Base-by-base conservation (phyloP, 345 rosid genomes). In the Psidium guajava region DNA sequence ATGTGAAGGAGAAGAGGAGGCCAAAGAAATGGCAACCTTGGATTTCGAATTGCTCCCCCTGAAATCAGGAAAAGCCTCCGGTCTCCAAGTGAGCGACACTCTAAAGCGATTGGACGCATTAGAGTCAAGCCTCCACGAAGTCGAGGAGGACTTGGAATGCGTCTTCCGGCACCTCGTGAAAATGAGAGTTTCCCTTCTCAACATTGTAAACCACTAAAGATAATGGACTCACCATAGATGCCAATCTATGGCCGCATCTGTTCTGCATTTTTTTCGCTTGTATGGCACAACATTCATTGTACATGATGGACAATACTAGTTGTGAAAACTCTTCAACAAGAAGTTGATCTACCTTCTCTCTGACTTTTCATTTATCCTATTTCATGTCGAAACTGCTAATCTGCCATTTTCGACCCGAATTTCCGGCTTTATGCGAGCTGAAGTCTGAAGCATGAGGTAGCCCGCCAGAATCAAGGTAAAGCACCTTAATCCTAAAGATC, bases 161-260 rank as follows among this genome's bases (percentile, higher is more conserved):
- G 74, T 83, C 47, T 90, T 81, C 44, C 80, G 90, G 87, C 51
- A 25, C 36, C 85, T 86, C 36, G 54, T 90, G 21, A 88, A 87
- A 82, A 85, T 25, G 21, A 86, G 73, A 86, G 85, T 83, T n/a
- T 58, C 80, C 77, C 81, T 64, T 84, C 58, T 64, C 75, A 64
- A 64, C 44, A 64, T 64, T 64, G 75, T 64, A 32, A 64, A 32
- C 12, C 75, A 32, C 75, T 64, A 15, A 64, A 28, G 42, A 32
- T 32, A 64, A 32, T 42, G 2, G 22, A 64, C 44, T 16, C 8
- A 32, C 22, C 75, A 28, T 32, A 44, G 24, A 64, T 64, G 74
- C 75, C 42, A 28, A 28, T 64, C 21, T 64, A 28, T 64, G 18
- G 21, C 32, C 44, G 75, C 75, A 16, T 32, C 3, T 40, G 12